phyloP scores from a whole-genome alignment of 345 rosid genomes.

The Melaleuca quinquenervia region DNA sequence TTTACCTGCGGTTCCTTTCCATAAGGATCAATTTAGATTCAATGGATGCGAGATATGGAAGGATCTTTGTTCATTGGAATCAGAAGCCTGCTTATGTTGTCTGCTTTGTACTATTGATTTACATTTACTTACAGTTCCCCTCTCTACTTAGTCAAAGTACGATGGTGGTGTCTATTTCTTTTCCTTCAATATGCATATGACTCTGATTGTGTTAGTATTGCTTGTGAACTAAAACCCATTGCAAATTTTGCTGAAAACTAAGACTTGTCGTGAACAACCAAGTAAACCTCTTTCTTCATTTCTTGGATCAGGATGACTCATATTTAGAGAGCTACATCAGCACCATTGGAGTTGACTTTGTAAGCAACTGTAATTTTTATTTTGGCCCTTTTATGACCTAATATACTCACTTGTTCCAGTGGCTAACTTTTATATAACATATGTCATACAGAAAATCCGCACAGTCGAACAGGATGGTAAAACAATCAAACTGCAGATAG shows the following conservation, averaged over 20 bases:
- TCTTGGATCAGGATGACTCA: conserved; percentile 46
- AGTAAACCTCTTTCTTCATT: not conserved
- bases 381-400: not conserved
- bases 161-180: not conserved
- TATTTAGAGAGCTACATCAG: conserved; percentile 66
- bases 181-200: not conserved
- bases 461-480: conserved; percentile 92
- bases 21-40: not conserved
- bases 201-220: not conserved
- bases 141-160: not conserved
- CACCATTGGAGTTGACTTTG: conserved; percentile 73
- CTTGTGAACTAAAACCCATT: not conserved
- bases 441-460: conserved; percentile 65
- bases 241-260: not conserved
- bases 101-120: not conserved
- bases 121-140: not conserved
- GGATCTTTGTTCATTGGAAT: not conserved
- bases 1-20: not conserved
- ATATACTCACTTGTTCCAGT: not conserved
- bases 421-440: not conserved
- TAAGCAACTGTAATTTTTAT: conserved; percentile 11
- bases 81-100: not conserved
- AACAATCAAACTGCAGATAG: conserved; percentile 69
- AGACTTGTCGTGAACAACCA: not conserved
- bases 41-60: not conserved